These are phyloP conservation scores for Sporothrix protearum DNA, from an alignment of 2,329 filamentous ascomycete species.

Conservation along the genomic window DNA sequence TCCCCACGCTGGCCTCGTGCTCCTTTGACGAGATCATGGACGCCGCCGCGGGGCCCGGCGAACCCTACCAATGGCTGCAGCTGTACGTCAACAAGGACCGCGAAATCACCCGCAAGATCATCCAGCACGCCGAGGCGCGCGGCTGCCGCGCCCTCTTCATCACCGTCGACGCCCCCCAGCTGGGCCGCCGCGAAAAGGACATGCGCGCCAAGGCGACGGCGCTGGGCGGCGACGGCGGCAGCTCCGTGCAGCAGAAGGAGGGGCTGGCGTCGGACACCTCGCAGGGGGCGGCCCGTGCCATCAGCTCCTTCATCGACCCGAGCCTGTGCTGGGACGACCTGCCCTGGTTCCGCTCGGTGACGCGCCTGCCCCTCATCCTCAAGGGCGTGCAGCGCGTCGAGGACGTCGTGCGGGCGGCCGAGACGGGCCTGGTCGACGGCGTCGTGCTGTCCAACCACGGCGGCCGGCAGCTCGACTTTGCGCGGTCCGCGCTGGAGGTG, in stretches of 20 bases:
- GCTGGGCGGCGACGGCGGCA: constrained; percentile 60
- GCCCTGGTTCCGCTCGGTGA: constrained; percentile 86
- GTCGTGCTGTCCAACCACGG: constrained; percentile 96
- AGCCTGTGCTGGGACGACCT: constrained; percentile 91
- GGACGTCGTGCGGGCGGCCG: constrained; percentile 83
- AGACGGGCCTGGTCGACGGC: constrained; percentile 70
- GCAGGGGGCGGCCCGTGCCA: constrained; percentile 90
- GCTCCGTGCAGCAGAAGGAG: constrained; percentile 75
- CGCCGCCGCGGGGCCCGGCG: constrained; percentile 64
- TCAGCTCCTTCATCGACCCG: constrained; percentile 95
- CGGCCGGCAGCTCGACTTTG: constrained; percentile 88
- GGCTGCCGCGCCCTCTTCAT: constrained; percentile 97
- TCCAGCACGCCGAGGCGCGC: constrained; percentile 83
- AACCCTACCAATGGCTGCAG: constrained; percentile 87
- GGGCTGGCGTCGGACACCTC: constrained; percentile 75
- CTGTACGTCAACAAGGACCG: constrained; percentile 97
- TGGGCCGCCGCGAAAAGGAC: constrained; percentile 93
- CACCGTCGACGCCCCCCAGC: constrained; percentile 94
- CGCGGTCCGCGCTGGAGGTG: constrained; percentile 83
- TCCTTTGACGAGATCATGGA: constrained; percentile 97
- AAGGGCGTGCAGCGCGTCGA: constrained; percentile 97
- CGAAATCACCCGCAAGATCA: constrained; percentile 81
- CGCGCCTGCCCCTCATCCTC: constrained; percentile 89
- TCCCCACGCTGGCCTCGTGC: constrained; percentile 92
- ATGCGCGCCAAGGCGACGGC: constrained; percentile 85